Percentiles rank a stretch among this genome's conserved stretches.
phyloP scores from a whole-genome alignment of 2,329 filamentous ascomycete genomes.

The Aspergillus alliaceus region DNA sequence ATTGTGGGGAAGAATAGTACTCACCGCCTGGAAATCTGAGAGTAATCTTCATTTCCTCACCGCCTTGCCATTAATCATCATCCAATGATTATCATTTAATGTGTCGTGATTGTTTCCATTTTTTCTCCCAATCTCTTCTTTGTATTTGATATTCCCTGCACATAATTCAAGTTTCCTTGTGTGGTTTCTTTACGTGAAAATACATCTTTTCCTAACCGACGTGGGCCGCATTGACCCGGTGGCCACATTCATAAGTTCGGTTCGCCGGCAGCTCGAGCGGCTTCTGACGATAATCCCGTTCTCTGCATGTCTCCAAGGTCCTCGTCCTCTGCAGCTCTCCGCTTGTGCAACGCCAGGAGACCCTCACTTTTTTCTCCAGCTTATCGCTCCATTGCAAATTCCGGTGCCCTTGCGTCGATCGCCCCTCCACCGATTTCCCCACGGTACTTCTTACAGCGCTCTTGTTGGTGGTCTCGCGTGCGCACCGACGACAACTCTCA shows the following conservation, averaged over 20 bases:
- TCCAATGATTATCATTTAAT: neutral
- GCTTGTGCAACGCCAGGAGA: conserved; percentile 17
- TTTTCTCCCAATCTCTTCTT: neutral
- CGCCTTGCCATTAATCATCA: neutral
- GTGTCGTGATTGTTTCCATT: neutral
- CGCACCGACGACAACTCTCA: conserved; percentile 19
- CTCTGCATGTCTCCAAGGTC: conserved; percentile 39
- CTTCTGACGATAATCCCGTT: neutral
- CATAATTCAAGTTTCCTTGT: neutral
- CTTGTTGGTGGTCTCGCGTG: conserved; percentile 7
- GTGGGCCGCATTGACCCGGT: neutral
- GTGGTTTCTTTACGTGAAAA: too few relatives aligned
- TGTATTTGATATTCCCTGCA: neutral
- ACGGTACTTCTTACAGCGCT: conserved; percentile 12
- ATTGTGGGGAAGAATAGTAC: neutral
- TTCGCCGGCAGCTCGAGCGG: neutral
- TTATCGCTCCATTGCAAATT: conserved; percentile 15
- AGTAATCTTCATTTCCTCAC: neutral
- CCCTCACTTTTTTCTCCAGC: conserved; percentile 8
- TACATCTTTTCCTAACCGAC: too few relatives aligned
- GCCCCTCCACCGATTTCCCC: conserved; percentile 19
- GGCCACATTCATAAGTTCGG: neutral
- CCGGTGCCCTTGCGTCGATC: conserved; percentile 14
- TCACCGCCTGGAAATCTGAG: neutral
- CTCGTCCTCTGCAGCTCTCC: conserved; percentile 19